Base-by-base conservation (phyloP, 345 rosid species). In the Zanthoxylum bungeanum region DNA sequence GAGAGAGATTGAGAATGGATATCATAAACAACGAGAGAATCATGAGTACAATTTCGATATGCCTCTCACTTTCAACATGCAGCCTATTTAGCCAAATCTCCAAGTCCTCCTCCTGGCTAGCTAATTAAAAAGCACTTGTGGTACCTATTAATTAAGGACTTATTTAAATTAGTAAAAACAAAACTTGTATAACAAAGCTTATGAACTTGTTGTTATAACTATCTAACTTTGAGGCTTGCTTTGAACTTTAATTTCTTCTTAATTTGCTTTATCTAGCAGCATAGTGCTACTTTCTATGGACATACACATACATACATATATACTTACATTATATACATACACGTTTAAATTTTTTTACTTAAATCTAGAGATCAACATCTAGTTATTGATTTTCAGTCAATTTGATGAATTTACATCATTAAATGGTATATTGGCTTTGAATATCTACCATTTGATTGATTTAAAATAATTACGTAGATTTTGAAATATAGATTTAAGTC, bases 21-120 rank as follows among this genome's bases (percentile, higher is more conserved):
- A 64, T 66, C 37, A 24, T 16, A 14, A 56, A 28, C 80, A 76
- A 3, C 21, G 64, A 2, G 53, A 55, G 28, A 72, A 79, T 75
- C 2, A 44, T 19, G 80, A 73, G 34, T 80, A 71, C 72, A 73
- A 58, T 30, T 66, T 81, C 30, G 84, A 77, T 66, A 73, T 81
- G 77, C 84, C 87, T 12, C 78, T 82, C 51, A 69, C 83, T 14
- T 87, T 79, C 74, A 81, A 88, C 4, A 81, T 87, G 74, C 87
- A 82, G 76, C 91, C 91, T 1, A 78, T 85, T 70, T 88, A 85
- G 77, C 91, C 85, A 17, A 85, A 87, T 70, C 72, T 87, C 67
- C 91, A 87, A 65, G 84, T 24, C 17, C 9, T 27, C 11, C 1
- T 27, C 17, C 17, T 28, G 8, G 10, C 9, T 3, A 7, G 17